Conservation (phyloP, 2,329 filamentous ascomycete genomes). For the Rasamsonia emersonii region DNA sequence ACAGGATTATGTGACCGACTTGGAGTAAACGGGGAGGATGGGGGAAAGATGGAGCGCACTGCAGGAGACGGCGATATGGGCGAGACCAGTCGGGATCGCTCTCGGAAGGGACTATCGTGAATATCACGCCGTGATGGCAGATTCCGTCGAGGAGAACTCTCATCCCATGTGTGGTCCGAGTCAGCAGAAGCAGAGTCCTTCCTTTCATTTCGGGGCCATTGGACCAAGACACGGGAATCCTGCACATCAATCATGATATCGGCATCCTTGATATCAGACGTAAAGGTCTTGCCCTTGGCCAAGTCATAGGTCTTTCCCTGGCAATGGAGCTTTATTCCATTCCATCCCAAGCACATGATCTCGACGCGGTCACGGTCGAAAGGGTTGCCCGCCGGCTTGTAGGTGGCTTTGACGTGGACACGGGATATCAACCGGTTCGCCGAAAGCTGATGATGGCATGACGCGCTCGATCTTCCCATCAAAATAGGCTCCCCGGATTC, state of each 20-base stretch:
- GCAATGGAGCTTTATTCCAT: constrained; percentile 87
- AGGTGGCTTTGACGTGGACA: constrained; percentile 82
- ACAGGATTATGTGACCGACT: constrained; percentile 37
- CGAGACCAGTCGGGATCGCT: constrained; percentile 57
- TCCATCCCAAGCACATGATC: constrained; percentile 90
- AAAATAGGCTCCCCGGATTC: constrained; percentile 71
- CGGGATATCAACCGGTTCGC: constrained; percentile 88
- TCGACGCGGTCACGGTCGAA: constrained; percentile 71
- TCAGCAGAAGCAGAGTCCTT: constrained; percentile 44
- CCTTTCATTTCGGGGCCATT: constrained; percentile 64
- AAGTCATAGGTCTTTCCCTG: constrained; percentile 80
- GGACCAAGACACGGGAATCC: constrained; percentile 78
- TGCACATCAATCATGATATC: constrained; percentile 96
- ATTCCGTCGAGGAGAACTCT: constrained; percentile 33
- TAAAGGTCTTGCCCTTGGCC: constrained; percentile 79
- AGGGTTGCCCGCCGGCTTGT: constrained; percentile 59
- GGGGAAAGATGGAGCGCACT: constrained; percentile 36
- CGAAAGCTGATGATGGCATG: constrained; percentile 90
- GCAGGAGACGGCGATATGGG: constrained; percentile 66
- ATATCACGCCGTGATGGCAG: constrained; percentile 19
- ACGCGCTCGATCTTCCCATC: constrained; percentile 91
- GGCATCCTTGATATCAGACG: constrained; percentile 74
- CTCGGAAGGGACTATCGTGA: constrained; percentile 45
- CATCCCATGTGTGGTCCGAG: constrained; percentile 65
- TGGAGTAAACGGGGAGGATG: constrained; percentile 33